A percentile compares a stretch with the other conserved stretches of the same genome.
Conservation (phyloP, 495 filamentous ascomycete genomes). For the Lepraria neglecta region DNA sequence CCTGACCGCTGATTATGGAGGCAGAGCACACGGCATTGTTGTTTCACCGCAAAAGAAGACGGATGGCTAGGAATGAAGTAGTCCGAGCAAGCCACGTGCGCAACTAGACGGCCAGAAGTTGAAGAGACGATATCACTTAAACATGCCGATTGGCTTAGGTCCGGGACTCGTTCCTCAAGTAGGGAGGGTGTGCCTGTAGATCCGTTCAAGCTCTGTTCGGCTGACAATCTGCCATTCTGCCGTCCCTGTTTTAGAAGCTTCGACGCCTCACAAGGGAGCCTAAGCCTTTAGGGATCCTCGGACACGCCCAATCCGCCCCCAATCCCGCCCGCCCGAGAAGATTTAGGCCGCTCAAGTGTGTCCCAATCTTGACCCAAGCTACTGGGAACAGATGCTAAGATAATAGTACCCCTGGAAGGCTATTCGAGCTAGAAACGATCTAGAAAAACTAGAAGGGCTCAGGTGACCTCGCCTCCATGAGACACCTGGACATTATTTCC, state of each 20-base stretch:
- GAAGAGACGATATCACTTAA: neutral
- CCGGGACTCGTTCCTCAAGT: neutral
- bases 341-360: conserved; percentile 1
- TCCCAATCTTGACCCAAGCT: conserved; percentile 1
- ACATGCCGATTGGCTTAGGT: conserved; percentile 4
- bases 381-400: neutral
- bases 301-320: neutral
- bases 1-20: neutral
- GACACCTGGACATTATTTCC: neutral
- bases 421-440: neutral
- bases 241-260: too few species aligned
- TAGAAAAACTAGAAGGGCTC: conserved; percentile 1
- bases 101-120: neutral
- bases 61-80: neutral
- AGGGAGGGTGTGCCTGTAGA: too few species aligned
- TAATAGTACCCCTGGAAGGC: conserved; percentile 2
- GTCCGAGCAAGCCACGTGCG: conserved; percentile 4
- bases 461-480: conserved; percentile 9
- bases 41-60: conserved; percentile 3
- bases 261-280: too few species aligned
- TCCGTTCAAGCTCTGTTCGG: too few species aligned
- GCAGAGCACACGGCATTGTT: conserved; percentile 4
- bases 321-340: neutral
- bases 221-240: too few species aligned
- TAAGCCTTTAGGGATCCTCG: conserved; percentile 1